These are phyloP conservation scores for Dissoconium aciculare DNA, from an alignment of 2,329 filamentous ascomycete genomes.

Conservation along the genomic window DNA sequence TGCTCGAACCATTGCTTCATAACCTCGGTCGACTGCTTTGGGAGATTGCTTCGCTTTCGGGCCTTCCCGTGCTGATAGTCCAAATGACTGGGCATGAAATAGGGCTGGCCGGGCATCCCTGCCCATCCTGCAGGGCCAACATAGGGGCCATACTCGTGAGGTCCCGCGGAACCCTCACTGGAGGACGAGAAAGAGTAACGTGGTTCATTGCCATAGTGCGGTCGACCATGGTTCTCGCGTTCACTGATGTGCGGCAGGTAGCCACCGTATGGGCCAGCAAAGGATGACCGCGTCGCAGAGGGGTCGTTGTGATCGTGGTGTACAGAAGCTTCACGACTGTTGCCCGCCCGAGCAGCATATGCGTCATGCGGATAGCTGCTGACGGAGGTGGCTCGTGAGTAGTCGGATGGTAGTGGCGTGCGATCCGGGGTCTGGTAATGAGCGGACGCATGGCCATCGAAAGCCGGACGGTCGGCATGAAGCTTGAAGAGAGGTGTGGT, in stretches of 20 bases:
- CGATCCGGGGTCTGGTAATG: conserved; percentile 13
- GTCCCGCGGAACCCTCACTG: conserved; percentile 8
- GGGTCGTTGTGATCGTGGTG: conserved; percentile 6
- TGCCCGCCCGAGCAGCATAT: conserved; percentile 8
- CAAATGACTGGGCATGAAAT: conserved; percentile 23
- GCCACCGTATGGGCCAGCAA: conserved; percentile 8
- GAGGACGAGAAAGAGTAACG: conserved; percentile 6
- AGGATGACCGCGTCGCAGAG: conserved; percentile 9
- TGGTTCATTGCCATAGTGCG: conserved; percentile 6
- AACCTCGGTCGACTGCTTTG: conserved; percentile 26
- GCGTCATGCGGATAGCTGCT: conserved; percentile 10
- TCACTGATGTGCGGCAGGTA: conserved; percentile 10
- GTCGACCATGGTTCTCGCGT: conserved; percentile 6
- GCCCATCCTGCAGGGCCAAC: conserved; percentile 6
- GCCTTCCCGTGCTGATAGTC: conserved; percentile 25
- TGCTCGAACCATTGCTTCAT: conserved; percentile 28
- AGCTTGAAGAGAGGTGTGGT: conserved; percentile 3
- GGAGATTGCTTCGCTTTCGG: conserved; percentile 25
- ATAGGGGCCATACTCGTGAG: conserved; percentile 9
- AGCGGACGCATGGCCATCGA: conserved; percentile 4
- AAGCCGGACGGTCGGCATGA: no score
- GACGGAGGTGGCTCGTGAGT: conserved; percentile 8
- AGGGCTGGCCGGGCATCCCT: conserved; percentile 10
- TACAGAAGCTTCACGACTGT: conserved; percentile 13
- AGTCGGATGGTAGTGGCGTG: conserved; percentile 9